Conservation (phyloP, 805 yeast genomes). For the Yamadazyma endophytica region DNA sequence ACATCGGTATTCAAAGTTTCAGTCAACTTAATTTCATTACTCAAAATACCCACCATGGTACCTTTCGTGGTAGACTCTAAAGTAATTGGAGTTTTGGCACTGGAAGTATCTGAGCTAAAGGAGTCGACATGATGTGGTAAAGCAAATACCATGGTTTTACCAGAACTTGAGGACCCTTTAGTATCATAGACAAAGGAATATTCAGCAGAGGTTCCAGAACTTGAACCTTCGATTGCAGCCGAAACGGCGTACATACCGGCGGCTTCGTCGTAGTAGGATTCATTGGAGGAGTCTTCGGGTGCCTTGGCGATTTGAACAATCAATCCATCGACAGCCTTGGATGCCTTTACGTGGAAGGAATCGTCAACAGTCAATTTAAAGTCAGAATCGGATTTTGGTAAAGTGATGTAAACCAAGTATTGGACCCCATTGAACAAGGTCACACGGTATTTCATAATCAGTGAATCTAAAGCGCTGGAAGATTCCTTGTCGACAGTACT, state of each 20-base stretch:
- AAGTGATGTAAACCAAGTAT: constrained; percentile 67
- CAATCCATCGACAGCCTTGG: constrained; percentile 42
- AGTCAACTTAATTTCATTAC: constrained; percentile 31
- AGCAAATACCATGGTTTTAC: constrained; percentile 45
- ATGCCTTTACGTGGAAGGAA: constrained; percentile 40
- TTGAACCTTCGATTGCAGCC: constrained; percentile 46
- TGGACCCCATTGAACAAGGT: constrained; percentile 50
- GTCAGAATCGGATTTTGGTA: constrained; percentile 33
- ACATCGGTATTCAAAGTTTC: constrained; percentile 38
- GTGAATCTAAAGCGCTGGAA: constrained; percentile 29
- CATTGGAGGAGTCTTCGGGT: constrained; percentile 24
- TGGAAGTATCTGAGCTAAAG: constrained; percentile 22
- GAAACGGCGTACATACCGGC: constrained; percentile 65
- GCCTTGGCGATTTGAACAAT: constrained; percentile 36
- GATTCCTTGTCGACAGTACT: constrained; percentile 18
- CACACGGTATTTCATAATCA: constrained; percentile 50
- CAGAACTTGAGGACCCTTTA: constrained; percentile 45
- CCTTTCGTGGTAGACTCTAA: constrained; percentile 51
- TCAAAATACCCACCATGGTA: constrained; percentile 41
- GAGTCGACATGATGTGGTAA: constrained; percentile 50
- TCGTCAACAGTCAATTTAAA: constrained; percentile 25
- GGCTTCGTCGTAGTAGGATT: constrained; percentile 51
- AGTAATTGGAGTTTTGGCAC: constrained; percentile 36
- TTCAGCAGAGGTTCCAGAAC: constrained; percentile 41
- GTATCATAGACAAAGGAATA: constrained; percentile 49